A percentile compares a stretch with the other conserved stretches of the same genome.
These are phyloP conservation scores for Cryoendolithus antarcticus DNA, from an alignment of 2,329 filamentous ascomycete species.

Conservation along the genomic window DNA sequence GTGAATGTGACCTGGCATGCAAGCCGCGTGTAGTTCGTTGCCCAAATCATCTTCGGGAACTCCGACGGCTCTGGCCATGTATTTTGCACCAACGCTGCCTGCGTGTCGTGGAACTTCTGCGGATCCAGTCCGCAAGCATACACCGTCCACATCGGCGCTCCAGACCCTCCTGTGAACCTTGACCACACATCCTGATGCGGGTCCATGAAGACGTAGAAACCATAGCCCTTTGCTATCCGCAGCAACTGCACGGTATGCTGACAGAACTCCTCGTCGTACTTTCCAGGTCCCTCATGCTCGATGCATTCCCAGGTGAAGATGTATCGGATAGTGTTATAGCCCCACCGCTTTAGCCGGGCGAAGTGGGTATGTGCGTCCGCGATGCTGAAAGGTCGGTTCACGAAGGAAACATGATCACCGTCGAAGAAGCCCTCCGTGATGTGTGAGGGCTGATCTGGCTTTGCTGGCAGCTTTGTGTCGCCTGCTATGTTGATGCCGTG, in stretches of 20 bases:
- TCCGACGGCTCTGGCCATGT: constrained; percentile 72
- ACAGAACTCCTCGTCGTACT: constrained; percentile 90
- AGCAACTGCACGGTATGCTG: constrained; percentile 78
- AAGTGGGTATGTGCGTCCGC: constrained; percentile 81
- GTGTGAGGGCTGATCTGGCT: constrained; percentile 72
- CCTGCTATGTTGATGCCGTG: constrained; percentile 89
- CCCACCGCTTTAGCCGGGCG: constrained; percentile 69
- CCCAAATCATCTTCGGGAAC: constrained; percentile 99
- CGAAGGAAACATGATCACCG: constrained; percentile 81
- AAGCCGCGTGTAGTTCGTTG: constrained; percentile 85
- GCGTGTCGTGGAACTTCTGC: constrained; percentile 67
- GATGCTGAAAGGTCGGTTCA: constrained; percentile 69
- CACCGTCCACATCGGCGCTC: constrained; percentile 93
- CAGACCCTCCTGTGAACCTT: constrained; percentile 82
- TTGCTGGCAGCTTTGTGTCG: constrained; percentile 79
- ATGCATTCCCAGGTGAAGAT: constrained; percentile 99
- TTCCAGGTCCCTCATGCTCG: constrained; percentile 78
- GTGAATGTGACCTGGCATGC: constrained; percentile 87
- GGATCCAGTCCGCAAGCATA: constrained; percentile 91
- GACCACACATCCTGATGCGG: constrained; percentile 99
- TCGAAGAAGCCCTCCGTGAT: constrained; percentile 73
- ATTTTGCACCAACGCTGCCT: constrained; percentile 91
- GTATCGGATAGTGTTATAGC: constrained; percentile 94
- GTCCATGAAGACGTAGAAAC: constrained; percentile 97
- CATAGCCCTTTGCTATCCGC: constrained; percentile 73